phyloP scores from a whole-genome alignment of 805 yeast genomes.

The Metschnikowia lunata region DNA sequence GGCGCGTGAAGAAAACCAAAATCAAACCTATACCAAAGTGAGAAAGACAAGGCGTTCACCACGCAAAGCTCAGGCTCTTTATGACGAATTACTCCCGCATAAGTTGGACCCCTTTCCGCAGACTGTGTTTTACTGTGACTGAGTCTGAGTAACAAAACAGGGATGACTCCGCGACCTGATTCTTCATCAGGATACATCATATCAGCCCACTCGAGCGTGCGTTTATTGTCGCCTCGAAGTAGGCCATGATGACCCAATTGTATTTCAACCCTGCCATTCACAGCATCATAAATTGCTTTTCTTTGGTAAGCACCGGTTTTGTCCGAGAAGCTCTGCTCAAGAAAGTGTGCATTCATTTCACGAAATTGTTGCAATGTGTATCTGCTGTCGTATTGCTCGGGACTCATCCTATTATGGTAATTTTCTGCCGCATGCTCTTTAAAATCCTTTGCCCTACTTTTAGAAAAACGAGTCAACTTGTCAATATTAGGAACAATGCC shows the following conservation, averaged over 20 bases:
- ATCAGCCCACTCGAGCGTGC: slow-evolving; percentile 2
- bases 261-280: slow-evolving; percentile 4
- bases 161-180: neutral
- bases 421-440: too few species aligned
- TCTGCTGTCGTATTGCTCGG: neutral
- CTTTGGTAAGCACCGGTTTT: neutral
- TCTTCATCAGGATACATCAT: neutral
- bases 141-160: neutral
- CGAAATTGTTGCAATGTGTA: neutral
- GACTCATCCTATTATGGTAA: neutral
- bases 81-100: slow-evolving; percentile 1
- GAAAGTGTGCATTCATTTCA: neutral
- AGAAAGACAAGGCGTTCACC: neutral
- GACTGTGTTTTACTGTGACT: neutral
- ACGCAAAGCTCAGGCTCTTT: neutral
- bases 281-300: neutral
- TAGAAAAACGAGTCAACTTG: too few species aligned
- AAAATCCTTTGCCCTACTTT: too few species aligned
- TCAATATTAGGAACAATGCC: too few species aligned
- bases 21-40: slow-evolving; percentile 5
- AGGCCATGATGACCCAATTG: slow-evolving; percentile 5
- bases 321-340: too few species aligned
- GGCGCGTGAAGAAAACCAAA: slow-evolving; percentile 1
- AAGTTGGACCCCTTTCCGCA: too few species aligned
- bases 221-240: slow-evolving; percentile 2